phyloP scores from a whole-genome alignment of 2,329 filamentous ascomycete genomes.

The Diaporthe eres region DNA sequence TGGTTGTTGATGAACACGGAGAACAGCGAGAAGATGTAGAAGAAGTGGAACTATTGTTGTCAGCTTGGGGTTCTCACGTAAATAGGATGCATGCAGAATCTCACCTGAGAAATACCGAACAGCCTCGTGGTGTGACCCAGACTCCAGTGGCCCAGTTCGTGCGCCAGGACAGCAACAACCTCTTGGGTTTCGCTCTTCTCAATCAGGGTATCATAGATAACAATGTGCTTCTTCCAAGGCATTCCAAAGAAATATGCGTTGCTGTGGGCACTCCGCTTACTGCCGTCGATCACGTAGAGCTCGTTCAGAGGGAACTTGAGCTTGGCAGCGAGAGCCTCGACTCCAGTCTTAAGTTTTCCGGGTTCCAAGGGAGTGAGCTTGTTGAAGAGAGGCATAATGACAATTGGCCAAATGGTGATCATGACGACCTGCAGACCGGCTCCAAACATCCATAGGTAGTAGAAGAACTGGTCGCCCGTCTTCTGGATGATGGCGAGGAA shows the following conservation, averaged over 20 bases:
- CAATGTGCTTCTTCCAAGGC: conserved; percentile 99
- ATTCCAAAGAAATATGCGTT: conserved; percentile 98
- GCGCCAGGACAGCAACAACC: conserved; percentile 93
- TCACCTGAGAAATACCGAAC: conserved; percentile 86
- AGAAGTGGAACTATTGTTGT: conserved; percentile 81
- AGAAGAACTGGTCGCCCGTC: conserved; percentile 96
- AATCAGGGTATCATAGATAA: conserved; percentile 97
- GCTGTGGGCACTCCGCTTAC: conserved; percentile 88
- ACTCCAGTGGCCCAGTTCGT: conserved; percentile 98
- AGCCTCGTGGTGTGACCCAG: conserved; percentile 94
- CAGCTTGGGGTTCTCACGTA: conserved; percentile 42
- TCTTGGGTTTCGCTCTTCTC: conserved; percentile 94
- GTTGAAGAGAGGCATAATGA: conserved; percentile 97
- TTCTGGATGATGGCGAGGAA: conserved; percentile 95
- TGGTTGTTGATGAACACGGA: conserved; percentile 97
- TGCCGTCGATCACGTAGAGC: conserved; percentile 94
- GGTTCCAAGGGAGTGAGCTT: conserved; percentile 94
- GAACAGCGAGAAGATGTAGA: conserved; percentile 97
- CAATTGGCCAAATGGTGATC: conserved; percentile 96
- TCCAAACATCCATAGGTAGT: conserved; percentile 96
- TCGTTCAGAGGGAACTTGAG: conserved; percentile 94
- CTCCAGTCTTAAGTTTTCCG: conserved; percentile 87
- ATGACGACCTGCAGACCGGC: conserved; percentile 91
- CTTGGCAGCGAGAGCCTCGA: conserved; percentile 85
- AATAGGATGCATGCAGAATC: conserved; percentile 42